These are phyloP conservation scores for Pseudocercospora fuligena DNA, from an alignment of 2,329 filamentous ascomycete species.

Conservation along the genomic window DNA sequence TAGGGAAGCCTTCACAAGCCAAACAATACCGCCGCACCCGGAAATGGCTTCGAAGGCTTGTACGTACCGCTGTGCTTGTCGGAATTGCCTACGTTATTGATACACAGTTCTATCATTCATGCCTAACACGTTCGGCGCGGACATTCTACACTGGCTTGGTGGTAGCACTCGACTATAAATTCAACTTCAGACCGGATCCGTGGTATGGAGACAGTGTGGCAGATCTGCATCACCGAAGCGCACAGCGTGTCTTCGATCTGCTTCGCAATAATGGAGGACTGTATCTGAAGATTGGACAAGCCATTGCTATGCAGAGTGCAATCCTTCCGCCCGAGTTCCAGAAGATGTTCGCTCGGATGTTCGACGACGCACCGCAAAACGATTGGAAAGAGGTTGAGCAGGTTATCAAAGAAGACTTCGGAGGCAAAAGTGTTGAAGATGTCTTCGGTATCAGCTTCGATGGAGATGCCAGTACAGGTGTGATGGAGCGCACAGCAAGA, in stretches of 20 bases:
- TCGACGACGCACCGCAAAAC: conserved; percentile 96
- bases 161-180: conserved; percentile 90
- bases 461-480: conserved; percentile 57
- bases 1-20: conserved; percentile 72
- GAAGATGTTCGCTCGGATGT: conserved; percentile 95
- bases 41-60: conserved; percentile 77
- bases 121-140: conserved; percentile 75
- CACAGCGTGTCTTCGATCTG: conserved; percentile 79
- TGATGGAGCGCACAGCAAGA: conserved; percentile 73
- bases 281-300: conserved; percentile 97
- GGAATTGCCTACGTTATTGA: conserved; percentile 73
- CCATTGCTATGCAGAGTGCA: conserved; percentile 96
- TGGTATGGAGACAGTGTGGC: conserved; percentile 73
- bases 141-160: conserved; percentile 81
- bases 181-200: conserved; percentile 88
- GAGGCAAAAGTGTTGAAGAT: conserved; percentile 79
- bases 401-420: conserved; percentile 88
- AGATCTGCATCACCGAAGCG: conserved; percentile 82
- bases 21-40: conserved; percentile 72
- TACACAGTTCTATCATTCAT: conserved; percentile 75
- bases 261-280: conserved; percentile 86
- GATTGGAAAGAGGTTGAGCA: conserved; percentile 82
- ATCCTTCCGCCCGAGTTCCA: conserved; percentile 93
- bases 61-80: conserved; percentile 63
- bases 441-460: conserved; percentile 87